phyloP scores from a whole-genome alignment of 2,329 filamentous ascomycete genomes.

The Penicillium palitans region DNA sequence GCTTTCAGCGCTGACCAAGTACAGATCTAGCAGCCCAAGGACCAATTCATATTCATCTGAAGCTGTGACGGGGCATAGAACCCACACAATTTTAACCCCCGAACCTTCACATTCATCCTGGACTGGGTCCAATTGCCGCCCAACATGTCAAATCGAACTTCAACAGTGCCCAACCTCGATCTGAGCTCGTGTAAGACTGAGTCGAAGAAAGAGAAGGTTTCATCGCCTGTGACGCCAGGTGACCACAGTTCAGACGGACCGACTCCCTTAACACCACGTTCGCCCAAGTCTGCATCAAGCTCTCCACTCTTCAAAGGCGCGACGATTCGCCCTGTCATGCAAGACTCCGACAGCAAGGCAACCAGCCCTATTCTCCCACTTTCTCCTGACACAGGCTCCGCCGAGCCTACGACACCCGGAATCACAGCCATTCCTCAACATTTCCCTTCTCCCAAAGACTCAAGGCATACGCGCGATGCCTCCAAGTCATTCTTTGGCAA shows the following conservation, averaged over 20 bases:
- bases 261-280: slow-evolving; percentile 40
- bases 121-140: slow-evolving; percentile 5
- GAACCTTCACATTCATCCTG: neutral
- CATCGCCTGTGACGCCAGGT: slow-evolving; percentile 37
- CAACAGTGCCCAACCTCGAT: slow-evolving; percentile 40
- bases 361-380: slow-evolving; percentile 30
- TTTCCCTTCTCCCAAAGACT: slow-evolving; percentile 45
- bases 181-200: slow-evolving; percentile 36
- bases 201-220: slow-evolving; percentile 29
- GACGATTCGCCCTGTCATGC: slow-evolving; percentile 45
- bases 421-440: slow-evolving; percentile 49
- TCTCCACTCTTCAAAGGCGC: slow-evolving; percentile 41
- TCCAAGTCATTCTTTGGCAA: slow-evolving; percentile 51
- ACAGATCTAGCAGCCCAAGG: neutral
- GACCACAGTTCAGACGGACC: slow-evolving; percentile 38
- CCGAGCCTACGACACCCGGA: slow-evolving; percentile 41
- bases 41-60: neutral
- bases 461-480: slow-evolving; percentile 46
- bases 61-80: neutral
- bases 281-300: slow-evolving; percentile 40
- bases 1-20: neutral
- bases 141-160: slow-evolving; percentile 42
- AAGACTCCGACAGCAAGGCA: slow-evolving; percentile 35
- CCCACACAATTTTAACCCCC: neutral
- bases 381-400: slow-evolving; percentile 28